Evolutionary conservation across 208 protist species (phyloP), one percentile per base, ranked within the genome.

Genomic region (Trypanosoma avium): DNA sequence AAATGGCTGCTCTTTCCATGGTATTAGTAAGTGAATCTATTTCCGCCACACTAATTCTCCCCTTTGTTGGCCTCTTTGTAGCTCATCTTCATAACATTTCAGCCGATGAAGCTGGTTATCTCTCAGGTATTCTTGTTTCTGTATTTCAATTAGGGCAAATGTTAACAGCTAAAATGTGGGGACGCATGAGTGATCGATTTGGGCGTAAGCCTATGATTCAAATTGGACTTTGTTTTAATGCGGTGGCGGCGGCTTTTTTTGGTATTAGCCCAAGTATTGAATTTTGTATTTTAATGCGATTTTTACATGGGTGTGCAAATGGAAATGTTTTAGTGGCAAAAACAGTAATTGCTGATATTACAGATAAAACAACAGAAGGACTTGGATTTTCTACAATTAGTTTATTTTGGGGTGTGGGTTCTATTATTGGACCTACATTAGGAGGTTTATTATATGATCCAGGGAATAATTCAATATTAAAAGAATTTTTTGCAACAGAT

Each of bases 341-440:
- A 55, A 88, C 84, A 26, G 81, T 94, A 59, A 91, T 94, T 47
- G 77, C 80, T 40, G 88, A 94, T 57, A 67, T 94, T 32, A 94
- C 88, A 1, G 88, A 94, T 61, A 63, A 67, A 30, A 87, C 85
- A 0, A 91, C 83, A 42, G 71, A 88, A 43, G 79, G 86, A 9
- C 80, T 84, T 53, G 97, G 97, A 40, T 98, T 99, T 57, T 97
- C 97, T 29, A 97, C 98, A 47, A 96, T 99, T 33, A 98, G 94
- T 63, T 97, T 99, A 59, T 85, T 81, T 2, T 94, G 84, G 84
- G 81, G 84, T 21, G 54, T 88, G 0, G 88, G 88, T n/a, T 83
- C 77, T 10, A 73, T 90, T 6, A 67, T 94, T 24, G 88, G 88
- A 13, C 81, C 84, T 4, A 47, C 70, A 9, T 66, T 88, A 17